Evolutionary conservation across 2,329 filamentous ascomycete genomes (phyloP).

Genomic region (Talaromyces marneffei): DNA sequence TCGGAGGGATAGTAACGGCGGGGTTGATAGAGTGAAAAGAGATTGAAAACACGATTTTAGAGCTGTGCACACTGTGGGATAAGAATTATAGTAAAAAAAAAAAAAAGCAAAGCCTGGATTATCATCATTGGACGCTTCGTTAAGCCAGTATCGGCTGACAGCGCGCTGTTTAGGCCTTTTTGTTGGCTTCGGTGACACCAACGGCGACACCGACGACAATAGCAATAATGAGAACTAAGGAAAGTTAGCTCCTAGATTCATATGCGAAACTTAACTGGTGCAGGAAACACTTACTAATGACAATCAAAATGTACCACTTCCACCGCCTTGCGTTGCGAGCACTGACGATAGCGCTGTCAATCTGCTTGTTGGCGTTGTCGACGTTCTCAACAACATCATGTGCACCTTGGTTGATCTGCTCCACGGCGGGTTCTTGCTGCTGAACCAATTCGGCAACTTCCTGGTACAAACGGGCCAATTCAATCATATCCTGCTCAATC

Average conservation of each 20-base stretch:
- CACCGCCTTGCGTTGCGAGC: conserved; percentile 76
- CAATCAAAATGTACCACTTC: conserved; percentile 91
- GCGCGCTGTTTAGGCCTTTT: not conserved
- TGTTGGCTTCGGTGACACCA: conserved; percentile 36
- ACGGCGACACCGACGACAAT: conserved; percentile 49
- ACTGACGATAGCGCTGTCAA: conserved; percentile 73
- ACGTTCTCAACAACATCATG: conserved; percentile 82
- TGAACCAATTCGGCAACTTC: conserved; percentile 81
- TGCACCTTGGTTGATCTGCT: conserved; percentile 77
- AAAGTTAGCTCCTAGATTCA: conserved; percentile 12
- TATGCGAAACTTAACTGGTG: not conserved
- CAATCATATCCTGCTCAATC: conserved; percentile 84
- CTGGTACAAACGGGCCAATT: conserved; percentile 81
- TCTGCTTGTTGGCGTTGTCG: conserved; percentile 76
- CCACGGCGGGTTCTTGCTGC: conserved; percentile 75
- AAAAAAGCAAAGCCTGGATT: not conserved
- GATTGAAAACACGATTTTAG: not conserved
- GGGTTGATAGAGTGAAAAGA: not conserved
- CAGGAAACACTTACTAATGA: conserved; percentile 51
- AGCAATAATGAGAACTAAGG: conserved; percentile 48
- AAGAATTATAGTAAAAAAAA: not conserved
- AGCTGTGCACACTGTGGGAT: conserved; percentile 6
- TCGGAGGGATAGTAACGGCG: not conserved
- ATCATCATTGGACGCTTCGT: conserved; percentile 1
- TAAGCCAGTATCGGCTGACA: conserved; percentile 8